A percentile compares a stretch with the other conserved stretches of the same genome.
Evolutionary conservation across 2,329 filamentous ascomycete genomes (phyloP).

Genomic region (Reticulascus tulasneorum): DNA sequence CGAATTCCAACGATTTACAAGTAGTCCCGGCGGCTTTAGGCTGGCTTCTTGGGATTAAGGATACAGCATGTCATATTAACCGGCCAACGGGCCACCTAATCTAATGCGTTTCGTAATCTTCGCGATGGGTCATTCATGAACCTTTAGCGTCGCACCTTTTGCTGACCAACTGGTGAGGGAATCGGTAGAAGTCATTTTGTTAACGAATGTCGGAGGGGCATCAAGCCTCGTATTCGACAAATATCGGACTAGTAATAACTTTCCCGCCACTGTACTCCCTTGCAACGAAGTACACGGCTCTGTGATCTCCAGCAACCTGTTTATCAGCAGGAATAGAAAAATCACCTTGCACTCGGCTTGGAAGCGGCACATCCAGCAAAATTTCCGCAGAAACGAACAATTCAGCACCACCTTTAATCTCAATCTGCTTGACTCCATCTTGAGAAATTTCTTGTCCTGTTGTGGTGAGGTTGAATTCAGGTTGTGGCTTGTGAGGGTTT

Average conservation of each 20-base stretch:
- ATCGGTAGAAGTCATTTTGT: no score
- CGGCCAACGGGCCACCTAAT: no score
- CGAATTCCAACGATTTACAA: no score
- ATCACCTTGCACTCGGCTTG: constrained; percentile 15
- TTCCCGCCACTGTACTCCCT: constrained; percentile 7
- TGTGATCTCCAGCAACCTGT: not conserved
- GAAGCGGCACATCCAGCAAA: constrained; percentile 16
- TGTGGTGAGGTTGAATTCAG: constrained; percentile 14
- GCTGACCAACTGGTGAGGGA: no score
- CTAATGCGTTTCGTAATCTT: no score
- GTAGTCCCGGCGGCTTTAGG: no score
- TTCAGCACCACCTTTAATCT: constrained; percentile 20
- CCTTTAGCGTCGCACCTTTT: no score
- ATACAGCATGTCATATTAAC: no score
- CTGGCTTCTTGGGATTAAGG: no score
- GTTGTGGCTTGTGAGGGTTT: constrained; percentile 24
- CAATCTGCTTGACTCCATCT: constrained; percentile 13
- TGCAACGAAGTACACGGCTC: constrained; percentile 7
- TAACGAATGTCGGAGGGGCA: no score
- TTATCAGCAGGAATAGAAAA: constrained; percentile 6
- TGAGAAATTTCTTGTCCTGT: constrained; percentile 7
- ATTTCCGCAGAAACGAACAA: constrained; percentile 19
- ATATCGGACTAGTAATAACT: constrained; percentile 8
- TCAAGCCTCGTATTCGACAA: constrained; percentile 3
- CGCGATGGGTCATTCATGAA: no score